Evolutionary conservation across 1,139 yeast genomes (phyloP).

Genomic region (Blastobotrys elegans): DNA sequence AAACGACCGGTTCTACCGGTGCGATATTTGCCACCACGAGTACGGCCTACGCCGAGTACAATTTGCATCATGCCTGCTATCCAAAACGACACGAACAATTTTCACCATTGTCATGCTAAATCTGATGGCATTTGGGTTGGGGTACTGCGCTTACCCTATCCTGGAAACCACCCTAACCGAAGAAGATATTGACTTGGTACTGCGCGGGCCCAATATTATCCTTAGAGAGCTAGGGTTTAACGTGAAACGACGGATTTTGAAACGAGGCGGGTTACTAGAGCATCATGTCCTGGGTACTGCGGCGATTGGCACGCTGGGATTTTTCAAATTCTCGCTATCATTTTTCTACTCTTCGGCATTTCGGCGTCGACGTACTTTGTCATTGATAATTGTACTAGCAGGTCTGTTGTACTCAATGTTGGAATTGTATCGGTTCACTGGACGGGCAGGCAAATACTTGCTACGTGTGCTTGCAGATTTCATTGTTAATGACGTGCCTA

Average conservation of each 20-base stretch:
- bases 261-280: constrained; percentile 12
- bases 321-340: constrained; percentile 11
- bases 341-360: constrained; percentile 9
- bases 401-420: constrained; percentile 12
- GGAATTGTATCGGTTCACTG: constrained; percentile 11
- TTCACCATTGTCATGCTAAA: constrained; percentile 7
- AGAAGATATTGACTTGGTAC: constrained; percentile 13
- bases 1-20: constrained; percentile 11
- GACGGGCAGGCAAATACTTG: constrained; percentile 4
- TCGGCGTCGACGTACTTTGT: constrained; percentile 12
- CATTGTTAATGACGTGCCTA: constrained; percentile 14
- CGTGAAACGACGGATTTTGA: constrained; percentile 6
- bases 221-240: constrained; percentile 8
- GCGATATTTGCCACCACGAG: constrained; percentile 14
- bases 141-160: constrained; percentile 14
- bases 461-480: constrained; percentile 9
- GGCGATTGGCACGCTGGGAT: constrained; percentile 14
- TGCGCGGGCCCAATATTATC: constrained; percentile 8
- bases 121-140: constrained; percentile 12
- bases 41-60: constrained; percentile 12
- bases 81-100: constrained; percentile 7
- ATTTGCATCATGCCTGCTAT: constrained; percentile 10
- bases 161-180: constrained; percentile 12
- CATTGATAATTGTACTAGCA: constrained; percentile 7
- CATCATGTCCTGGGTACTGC: constrained; percentile 15